Base-by-base conservation (phyloP, 2,329 filamentous ascomycete genomes). In the Cercospora beticola region DNA sequence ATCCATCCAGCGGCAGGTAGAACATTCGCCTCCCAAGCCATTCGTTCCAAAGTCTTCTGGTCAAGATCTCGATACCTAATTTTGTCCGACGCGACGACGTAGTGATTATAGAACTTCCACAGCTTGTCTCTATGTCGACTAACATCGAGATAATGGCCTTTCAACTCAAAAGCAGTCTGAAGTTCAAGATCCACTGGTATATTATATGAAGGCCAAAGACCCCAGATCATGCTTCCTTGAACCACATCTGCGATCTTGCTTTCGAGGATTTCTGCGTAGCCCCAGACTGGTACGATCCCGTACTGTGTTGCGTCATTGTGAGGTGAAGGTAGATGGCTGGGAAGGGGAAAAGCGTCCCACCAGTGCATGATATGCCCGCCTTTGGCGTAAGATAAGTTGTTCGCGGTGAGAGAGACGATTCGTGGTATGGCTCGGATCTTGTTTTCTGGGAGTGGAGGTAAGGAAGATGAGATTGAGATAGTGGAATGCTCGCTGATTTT, bases 271-370 rank as follows among this genome's bases (percentile, higher is more conserved):
- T 78, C 74, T 7, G 79, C 83, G 64, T 82, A 84, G 0, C 84
- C 84, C 83, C 84, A 86, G n/a, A 79, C 81, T 49, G 82, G 81
- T 12, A 82, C 81, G 67, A 83, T 82, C 4, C 82, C 83, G 77
- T 83, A 85, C n/a, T 73, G 72, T 2, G 74, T 56, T 4, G 62
- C 33, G 71, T 85, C 78, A 70, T 81, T 79, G 74, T 78, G 80
- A 1, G 76, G 75, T 0, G 72, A 56, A 0, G 82, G 82, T 43
- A 78, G 77, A 18, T 72, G 71, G 0, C 69, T 12, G 0, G 82
- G 83, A 0, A 82, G 77, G 0, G 81, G 83, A 72, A 83, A 84
- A 7, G 81, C 74, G 68, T 81, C 78, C 83, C 83, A 86, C 79
- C 80, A 79, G 31, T 73, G 73, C 26, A 76, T 62, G 21, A 77